Evolutionary conservation across 345 rosid genomes (phyloP), one percentile per base, ranked within the genome.

Genomic region (Cardamine resedifolia): DNA sequence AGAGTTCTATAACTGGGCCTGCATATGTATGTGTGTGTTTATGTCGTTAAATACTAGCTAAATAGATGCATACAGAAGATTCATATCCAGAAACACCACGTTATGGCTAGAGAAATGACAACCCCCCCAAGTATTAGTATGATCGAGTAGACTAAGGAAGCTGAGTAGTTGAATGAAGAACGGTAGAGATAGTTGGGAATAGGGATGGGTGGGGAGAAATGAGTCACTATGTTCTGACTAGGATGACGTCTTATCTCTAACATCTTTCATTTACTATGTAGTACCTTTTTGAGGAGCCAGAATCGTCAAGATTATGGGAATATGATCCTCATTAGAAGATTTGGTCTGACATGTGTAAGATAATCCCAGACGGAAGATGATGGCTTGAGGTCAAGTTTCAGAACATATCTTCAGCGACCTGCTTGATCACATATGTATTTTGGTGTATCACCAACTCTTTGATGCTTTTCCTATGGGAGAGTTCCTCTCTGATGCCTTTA

Each of bases 261-360:
- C 57, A 72, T 33, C 6, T 52, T n/a, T 28, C 36, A 52, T 27
- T 38, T 38, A 63, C 56, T 43, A 3, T 72, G 57, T 63, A 72
- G 49, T 63, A 16, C 33, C 28, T 53, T 45, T 72, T 52, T 15
- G 38, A 72, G 15, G 64, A 72, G 36, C 43, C 51, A 53, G 53
- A 10, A 43, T 28, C 43, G 19, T 28, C 24, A 3, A 49, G 16
- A 53, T 21, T 23, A 55, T 64, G 64, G 36, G 44, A n/a, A n/a
- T n/a, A n/a, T n/a, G n/a, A n/a, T n/a, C n/a, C n/a, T n/a, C n/a
- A n/a, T n/a, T n/a, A n/a, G n/a, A n/a, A n/a, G n/a, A n/a, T n/a
- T n/a, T n/a, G n/a, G n/a, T n/a, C n/a, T n/a, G n/a, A 23, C 55
- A 60, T 30, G 51, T 24, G 26, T 39, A 52, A 36, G 38, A 16